Conservation (phyloP, 148 eudicot species). For the Vaccinium corymbosum region DNA sequence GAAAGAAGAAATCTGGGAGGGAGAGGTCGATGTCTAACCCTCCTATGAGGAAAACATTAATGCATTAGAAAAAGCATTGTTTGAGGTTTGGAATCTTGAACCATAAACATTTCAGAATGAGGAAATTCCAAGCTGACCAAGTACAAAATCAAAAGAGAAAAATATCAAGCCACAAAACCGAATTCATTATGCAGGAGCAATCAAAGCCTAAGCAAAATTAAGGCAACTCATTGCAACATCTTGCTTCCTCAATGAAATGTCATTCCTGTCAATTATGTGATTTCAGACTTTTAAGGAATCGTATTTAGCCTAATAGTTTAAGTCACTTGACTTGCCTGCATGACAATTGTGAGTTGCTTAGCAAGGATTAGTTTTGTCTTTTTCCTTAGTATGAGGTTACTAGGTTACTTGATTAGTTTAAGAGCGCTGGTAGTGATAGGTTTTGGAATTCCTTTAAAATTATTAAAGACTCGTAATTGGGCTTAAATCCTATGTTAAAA, state of each 20-base stretch:
- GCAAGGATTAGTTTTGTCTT: not conserved
- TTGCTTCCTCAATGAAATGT: not conserved
- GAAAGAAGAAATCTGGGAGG: not conserved
- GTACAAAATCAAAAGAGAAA: not conserved
- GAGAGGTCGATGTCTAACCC: not conserved
- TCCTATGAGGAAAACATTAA: not conserved
- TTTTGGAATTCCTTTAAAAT: not conserved
- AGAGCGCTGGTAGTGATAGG: not conserved
- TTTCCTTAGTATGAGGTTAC: not conserved
- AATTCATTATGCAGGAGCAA: not conserved
- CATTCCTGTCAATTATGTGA: not conserved
- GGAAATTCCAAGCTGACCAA: slow-evolving; percentile 5
- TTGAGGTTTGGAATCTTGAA: not conserved
- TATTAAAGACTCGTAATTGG: not conserved
- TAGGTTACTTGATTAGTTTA: not conserved
- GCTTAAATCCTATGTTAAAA: not conserved
- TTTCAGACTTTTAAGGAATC: not conserved
- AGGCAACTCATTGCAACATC: not conserved
- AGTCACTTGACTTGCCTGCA: not conserved
- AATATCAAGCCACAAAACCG: not conserved
- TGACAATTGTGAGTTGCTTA: not conserved
- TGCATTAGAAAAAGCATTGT: not conserved
- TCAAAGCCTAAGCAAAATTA: not conserved
- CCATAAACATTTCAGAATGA: not conserved
- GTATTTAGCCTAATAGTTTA: not conserved